Percentiles rank a stretch among this genome's conserved stretches.
These are phyloP conservation scores for Porphyrellus cyaneotinctus DNA, from an alignment of 768 basidiomycete genomes.

Conservation along the genomic window DNA sequence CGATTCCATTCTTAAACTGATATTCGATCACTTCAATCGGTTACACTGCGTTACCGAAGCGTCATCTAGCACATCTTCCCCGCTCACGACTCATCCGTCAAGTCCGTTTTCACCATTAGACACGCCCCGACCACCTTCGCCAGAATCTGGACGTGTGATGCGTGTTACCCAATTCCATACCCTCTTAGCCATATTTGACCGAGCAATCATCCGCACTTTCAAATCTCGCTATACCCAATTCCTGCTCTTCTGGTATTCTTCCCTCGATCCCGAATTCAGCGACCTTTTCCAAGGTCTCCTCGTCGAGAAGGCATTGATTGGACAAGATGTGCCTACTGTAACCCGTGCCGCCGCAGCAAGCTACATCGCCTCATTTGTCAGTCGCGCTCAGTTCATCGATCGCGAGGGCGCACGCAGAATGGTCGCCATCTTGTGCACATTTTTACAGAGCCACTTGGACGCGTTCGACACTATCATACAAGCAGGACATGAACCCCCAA, in stretches of 20 bases:
- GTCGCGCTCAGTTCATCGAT: constrained; percentile 83
- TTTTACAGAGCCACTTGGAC: constrained; percentile 73
- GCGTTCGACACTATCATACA: constrained; percentile 52
- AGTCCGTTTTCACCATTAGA: constrained; percentile 18
- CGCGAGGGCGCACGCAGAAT: constrained; percentile 68
- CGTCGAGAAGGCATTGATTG: constrained; percentile 83
- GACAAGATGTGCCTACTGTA: constrained; percentile 54
- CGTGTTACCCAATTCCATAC: constrained; percentile 73
- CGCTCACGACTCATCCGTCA: not conserved
- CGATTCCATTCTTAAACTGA: constrained; percentile 77
- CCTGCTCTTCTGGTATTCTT: constrained; percentile 92
- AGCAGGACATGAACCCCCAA: constrained; percentile 31
- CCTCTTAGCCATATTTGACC: constrained; percentile 90
- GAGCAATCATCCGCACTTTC: constrained; percentile 90
- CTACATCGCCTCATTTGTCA: constrained; percentile 90
- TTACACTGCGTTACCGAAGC: constrained; percentile 32
- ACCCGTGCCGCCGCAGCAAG: constrained; percentile 90
- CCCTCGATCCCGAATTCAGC: constrained; percentile 81
- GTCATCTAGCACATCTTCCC: constrained; percentile 14
- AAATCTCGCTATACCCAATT: constrained; percentile 98
- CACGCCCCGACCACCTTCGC: constrained; percentile 24
- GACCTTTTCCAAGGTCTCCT: constrained; percentile 94
- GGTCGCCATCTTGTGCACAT: constrained; percentile 81
- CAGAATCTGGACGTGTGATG: constrained; percentile 35
- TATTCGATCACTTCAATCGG: constrained; percentile 81